Conservation (phyloP, 176 grass and related monocot species). For the Triticum timopheevii region DNA sequence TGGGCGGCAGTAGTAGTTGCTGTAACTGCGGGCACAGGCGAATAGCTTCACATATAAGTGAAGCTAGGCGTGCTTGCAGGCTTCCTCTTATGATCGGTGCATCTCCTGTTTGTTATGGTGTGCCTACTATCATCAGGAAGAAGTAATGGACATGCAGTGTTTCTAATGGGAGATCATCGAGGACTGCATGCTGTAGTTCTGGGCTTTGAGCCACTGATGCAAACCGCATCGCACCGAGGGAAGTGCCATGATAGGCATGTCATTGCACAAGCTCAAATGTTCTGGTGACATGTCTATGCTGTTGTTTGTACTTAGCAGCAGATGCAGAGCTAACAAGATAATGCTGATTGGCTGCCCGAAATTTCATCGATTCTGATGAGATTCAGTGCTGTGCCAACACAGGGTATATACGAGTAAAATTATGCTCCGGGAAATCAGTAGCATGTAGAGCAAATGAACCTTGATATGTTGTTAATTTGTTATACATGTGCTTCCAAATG, state of each 20-base stretch:
- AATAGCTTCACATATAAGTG: constrained; percentile 64
- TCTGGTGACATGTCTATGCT: background rate
- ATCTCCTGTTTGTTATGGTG: constrained; percentile 88
- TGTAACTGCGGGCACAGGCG: constrained; percentile 43
- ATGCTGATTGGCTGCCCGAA: background rate
- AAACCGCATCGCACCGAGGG: background rate
- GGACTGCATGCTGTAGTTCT: background rate
- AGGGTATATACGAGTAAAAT: constrained; percentile 13
- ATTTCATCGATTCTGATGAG: background rate
- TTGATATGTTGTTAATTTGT: background rate
- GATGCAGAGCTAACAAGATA: background rate
- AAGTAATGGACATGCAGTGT: constrained; percentile 12
- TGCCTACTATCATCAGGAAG: constrained; percentile 70
- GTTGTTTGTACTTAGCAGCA: background rate
- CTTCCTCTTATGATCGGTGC: constrained; percentile 67
- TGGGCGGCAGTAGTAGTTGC: constrained; percentile 18
- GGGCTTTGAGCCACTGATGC: background rate
- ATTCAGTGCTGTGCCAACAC: background rate
- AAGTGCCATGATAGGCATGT: background rate
- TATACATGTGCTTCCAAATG: constrained; percentile 17
- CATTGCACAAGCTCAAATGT: background rate
- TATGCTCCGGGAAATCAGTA: background rate
- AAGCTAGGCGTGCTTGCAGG: constrained; percentile 70
- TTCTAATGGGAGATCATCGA: background rate
- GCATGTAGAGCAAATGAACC: background rate